Evolutionary conservation across 192 early-diverging fungal genomes (phyloP).

Genomic region (Pilaira anomala): DNA sequence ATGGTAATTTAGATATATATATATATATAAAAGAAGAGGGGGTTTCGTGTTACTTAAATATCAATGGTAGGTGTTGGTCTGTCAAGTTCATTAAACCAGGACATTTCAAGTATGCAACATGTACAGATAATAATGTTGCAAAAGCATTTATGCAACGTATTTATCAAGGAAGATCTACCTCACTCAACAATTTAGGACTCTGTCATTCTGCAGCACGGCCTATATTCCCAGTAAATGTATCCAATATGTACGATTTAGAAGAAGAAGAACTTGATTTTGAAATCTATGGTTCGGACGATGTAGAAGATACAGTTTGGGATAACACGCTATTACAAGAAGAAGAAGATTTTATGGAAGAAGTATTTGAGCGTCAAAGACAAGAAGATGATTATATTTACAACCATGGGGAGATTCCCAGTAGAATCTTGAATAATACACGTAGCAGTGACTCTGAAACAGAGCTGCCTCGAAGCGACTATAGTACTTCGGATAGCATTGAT

Average conservation of each 20-base stretch:
- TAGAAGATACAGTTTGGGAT: slow-evolving; percentile 16
- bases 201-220: slow-evolving; percentile 17
- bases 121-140: slow-evolving; percentile 1
- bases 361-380: background rate
- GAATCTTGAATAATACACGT: no score
- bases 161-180: background rate
- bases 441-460: no score
- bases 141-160: background rate
- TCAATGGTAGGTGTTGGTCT: slow-evolving; percentile 25
- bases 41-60: background rate
- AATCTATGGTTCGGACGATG: background rate
- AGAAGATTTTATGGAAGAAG: slow-evolving; percentile 25
- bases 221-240: slow-evolving; percentile 21
- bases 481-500: no score
- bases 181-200: slow-evolving; percentile 6
- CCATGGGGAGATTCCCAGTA: no score
- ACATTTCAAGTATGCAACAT: slow-evolving; percentile 15
- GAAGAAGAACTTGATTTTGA: slow-evolving; percentile 12
- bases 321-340: slow-evolving; percentile 24
- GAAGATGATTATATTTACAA: no score
- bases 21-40: background rate
- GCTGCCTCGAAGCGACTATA: no score
- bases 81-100: slow-evolving; percentile 29
- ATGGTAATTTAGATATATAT: background rate
- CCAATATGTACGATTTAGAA: slow-evolving; percentile 27